Conservation (phyloP, 352 stramenopile genomes). For the Globisporangium alternatum region DNA sequence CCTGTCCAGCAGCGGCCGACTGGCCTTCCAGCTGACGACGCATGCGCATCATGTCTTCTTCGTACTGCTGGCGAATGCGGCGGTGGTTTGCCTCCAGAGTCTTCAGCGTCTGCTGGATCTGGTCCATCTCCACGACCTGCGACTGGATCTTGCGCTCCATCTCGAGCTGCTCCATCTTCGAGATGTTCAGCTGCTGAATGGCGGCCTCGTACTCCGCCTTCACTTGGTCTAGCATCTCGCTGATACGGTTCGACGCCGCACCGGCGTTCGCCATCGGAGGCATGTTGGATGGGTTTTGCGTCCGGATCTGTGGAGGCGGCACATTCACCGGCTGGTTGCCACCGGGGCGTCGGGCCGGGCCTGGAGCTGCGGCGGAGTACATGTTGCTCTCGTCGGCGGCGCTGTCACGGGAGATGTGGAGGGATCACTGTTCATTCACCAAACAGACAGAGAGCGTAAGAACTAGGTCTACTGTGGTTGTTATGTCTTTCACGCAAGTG, state of each 20-base stretch:
- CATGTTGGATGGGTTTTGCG: conserved; percentile 42
- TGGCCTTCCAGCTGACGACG: conserved; percentile 75
- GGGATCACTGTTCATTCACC: conserved; percentile 9
- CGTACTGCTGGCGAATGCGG: conserved; percentile 81
- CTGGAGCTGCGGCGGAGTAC: conserved; percentile 69
- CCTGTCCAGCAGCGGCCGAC: conserved; percentile 11
- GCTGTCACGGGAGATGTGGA: not conserved
- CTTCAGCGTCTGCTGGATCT: conserved; percentile 87
- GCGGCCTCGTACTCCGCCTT: conserved; percentile 83
- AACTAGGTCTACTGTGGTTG: not conserved
- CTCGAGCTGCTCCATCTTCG: conserved; percentile 88
- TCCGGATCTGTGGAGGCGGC: conserved; percentile 54
- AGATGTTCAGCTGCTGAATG: conserved; percentile 84
- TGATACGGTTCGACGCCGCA: conserved; percentile 49
- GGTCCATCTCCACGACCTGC: conserved; percentile 86
- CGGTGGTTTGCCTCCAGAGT: conserved; percentile 80
- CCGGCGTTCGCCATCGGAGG: conserved; percentile 42
- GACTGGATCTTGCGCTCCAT: conserved; percentile 86
- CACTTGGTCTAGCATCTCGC: conserved; percentile 83
- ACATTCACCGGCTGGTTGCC: conserved; percentile 64
- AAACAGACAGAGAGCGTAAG: not conserved
- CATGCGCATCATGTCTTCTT: conserved; percentile 84
- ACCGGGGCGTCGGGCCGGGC: conserved; percentile 43
- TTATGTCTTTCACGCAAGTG: not conserved
- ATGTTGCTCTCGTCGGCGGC: conserved; percentile 25